Evolutionary conservation across 2,329 filamentous ascomycete genomes (phyloP).

Genomic region (Botryosphaeria dothidea): DNA sequence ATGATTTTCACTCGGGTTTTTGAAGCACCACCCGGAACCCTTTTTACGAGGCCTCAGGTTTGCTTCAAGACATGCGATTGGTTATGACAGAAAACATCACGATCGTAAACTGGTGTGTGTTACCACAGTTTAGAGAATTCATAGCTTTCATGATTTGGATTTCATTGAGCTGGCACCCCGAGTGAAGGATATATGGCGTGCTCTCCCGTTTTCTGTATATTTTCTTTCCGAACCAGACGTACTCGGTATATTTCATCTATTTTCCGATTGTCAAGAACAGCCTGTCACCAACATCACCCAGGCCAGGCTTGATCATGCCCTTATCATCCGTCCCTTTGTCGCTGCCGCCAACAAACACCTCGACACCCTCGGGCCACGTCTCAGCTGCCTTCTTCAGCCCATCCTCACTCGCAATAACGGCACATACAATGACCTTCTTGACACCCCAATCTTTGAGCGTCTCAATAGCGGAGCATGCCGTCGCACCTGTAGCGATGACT

Average conservation of each 20-base stretch:
- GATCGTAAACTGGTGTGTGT: too few species aligned
- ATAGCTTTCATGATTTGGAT: not conserved
- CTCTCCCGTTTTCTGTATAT: too few species aligned
- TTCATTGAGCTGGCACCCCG: not conserved
- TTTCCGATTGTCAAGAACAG: conserved; percentile 89
- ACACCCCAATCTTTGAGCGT: conserved; percentile 90
- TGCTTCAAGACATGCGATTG: too few species aligned
- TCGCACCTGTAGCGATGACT: conserved; percentile 90
- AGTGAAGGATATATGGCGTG: conserved; percentile 10
- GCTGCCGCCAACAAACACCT: conserved; percentile 81
- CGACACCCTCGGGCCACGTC: conserved; percentile 75
- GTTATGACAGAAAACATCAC: too few species aligned
- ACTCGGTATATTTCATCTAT: conserved; percentile 38
- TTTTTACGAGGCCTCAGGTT: too few species aligned
- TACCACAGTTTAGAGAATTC: not conserved
- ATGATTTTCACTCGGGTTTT: too few species aligned
- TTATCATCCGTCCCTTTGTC: conserved; percentile 72
- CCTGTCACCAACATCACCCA: conserved; percentile 89
- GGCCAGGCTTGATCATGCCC: conserved; percentile 87
- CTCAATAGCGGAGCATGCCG: conserved; percentile 85
- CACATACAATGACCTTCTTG: conserved; percentile 74
- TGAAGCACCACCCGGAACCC: too few species aligned
- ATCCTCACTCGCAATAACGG: conserved; percentile 69
- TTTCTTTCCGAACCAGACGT: not conserved
- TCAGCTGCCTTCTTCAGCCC: conserved; percentile 72